Percentiles rank a stretch among this genome's conserved stretches.
phyloP scores from a whole-genome alignment of 176 grass and related monocot genomes.

The Ensete glaucum region DNA sequence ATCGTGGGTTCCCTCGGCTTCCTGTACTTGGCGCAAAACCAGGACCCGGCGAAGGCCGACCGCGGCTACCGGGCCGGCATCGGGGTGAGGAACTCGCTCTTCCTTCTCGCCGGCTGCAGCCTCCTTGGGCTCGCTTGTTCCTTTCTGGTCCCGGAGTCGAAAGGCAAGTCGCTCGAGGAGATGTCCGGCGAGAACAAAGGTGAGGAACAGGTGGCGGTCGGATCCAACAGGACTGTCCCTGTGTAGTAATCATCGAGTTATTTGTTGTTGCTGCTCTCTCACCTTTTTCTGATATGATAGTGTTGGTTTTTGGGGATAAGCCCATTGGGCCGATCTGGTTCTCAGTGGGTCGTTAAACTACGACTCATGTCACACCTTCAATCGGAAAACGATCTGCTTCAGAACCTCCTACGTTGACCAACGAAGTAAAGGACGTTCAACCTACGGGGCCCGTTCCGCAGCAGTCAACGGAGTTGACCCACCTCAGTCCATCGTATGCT shows the following conservation, averaged over 20 bases:
- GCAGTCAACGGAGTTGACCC: background rate
- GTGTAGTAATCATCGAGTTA: background rate
- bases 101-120: constrained; percentile 65
- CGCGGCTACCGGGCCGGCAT: constrained; percentile 61
- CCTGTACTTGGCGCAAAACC: constrained; percentile 56
- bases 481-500: background rate
- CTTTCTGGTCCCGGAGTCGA: constrained; percentile 62
- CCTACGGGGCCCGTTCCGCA: background rate
- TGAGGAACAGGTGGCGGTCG: background rate
- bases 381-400: too few relatives aligned
- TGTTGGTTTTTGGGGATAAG: too few relatives aligned
- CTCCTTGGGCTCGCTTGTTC: constrained; percentile 48
- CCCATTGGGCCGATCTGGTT: too few relatives aligned
- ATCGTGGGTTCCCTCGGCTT: constrained; percentile 2
- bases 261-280: background rate
- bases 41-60: constrained; percentile 44
- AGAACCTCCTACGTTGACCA: background rate
- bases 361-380: too few relatives aligned
- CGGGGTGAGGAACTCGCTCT: constrained; percentile 54
- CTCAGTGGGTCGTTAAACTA: too few relatives aligned
- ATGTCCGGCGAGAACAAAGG: constrained; percentile 51
- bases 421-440: background rate
- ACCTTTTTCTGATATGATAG: too few relatives aligned
- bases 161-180: constrained; percentile 73
- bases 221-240: background rate